phyloP scores from a whole-genome alignment of 441 rosid species.

The Corymbia calophylla region DNA sequence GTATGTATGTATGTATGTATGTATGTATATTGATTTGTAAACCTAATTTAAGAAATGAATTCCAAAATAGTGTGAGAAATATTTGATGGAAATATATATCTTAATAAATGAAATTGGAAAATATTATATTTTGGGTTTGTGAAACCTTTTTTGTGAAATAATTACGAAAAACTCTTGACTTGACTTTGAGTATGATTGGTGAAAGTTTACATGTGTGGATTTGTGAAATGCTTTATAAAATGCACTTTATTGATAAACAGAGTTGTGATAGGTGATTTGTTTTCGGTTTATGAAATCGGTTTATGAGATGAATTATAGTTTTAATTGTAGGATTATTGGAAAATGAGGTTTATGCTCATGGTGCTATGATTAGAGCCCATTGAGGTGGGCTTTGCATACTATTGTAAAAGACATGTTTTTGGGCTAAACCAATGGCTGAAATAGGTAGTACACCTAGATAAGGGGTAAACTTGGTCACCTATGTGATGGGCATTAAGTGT shows the following conservation, averaged over 20 bases:
- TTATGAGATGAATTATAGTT: no score
- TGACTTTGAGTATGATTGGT: neutral
- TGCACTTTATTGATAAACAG: neutral
- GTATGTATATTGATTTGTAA: no score
- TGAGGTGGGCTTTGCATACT: neutral
- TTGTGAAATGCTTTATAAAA: neutral
- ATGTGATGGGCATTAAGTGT: rapidly evolving
- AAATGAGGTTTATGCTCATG: neutral
- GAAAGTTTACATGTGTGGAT: neutral
- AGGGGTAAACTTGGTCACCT: neutral
- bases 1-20: no score
- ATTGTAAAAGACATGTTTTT: no score
- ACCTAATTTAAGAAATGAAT: no score
- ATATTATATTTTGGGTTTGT: no score
- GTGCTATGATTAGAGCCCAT: neutral
- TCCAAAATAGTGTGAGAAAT: neutral
- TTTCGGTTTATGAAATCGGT: no score
- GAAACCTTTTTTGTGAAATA: neutral
- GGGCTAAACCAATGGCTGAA: rapidly evolving
- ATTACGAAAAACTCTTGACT: neutral
- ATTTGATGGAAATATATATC: neutral
- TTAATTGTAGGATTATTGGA: neutral
- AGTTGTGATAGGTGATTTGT: neutral
- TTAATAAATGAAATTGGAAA: no score
- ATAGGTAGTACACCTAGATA: neutral